Evolutionary conservation across 164 flowering plant genomes (phyloP), one percentile per base, ranked within the genome.

Genomic region (Houttuynia cordata): DNA sequence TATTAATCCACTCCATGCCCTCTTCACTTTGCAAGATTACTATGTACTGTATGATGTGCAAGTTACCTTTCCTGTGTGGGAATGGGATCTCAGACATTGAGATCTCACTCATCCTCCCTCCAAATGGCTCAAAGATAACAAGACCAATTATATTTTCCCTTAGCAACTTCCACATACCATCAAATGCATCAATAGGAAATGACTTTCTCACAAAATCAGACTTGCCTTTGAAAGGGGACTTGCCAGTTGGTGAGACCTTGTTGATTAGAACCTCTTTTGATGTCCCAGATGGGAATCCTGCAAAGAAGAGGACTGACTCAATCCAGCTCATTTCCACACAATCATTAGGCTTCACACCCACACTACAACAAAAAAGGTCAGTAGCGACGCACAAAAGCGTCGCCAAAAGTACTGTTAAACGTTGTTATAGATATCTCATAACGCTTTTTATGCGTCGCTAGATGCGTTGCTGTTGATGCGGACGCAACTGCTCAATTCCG

Each of bases 1-100:
- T 40, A 18, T 37, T 58, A 20, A 58, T 39, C 61, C 61, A 58
- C 19, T 39, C 50, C 21, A 39, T 41, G 22, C 10, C 20, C 14
- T 21, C 41, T 3, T 39, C 17, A 14, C 37, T 20, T 20, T 1
- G 40, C 51, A 30, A 10, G 25, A 1, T 14, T 42, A 8, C 62
- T 24, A 64, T 7, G 57, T 68, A 72, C 58, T 72, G 71, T 34
- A 72, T 65, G 22, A 61, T 58, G 42, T 61, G 68, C 8, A 68
- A 51, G 60, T 61, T 72, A 3, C 71, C 71, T 52, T 57, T 64
- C 53, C 75, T 64, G 41, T 68, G 71, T 53, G 75, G 71, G 47
- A 68, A 72, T 8, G 71, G 61, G 20, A 58, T 57, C 15, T 67
- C 62, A 15, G 59, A 47, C 45, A 37, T 37, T 47, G 60, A 34